phyloP scores from a whole-genome alignment of 345 rosid genomes.

The Syzygium grande region DNA sequence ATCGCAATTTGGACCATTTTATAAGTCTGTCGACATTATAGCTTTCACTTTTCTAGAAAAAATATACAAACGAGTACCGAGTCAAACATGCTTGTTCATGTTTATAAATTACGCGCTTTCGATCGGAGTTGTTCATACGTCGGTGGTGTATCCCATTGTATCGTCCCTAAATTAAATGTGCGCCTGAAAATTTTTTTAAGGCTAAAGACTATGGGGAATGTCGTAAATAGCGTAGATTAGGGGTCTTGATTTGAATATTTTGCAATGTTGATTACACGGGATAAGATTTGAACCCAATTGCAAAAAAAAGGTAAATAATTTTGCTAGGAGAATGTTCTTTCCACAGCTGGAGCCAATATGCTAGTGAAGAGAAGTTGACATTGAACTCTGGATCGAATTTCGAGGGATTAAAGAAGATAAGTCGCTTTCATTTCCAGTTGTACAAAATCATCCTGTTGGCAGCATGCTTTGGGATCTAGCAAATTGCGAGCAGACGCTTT shows the following conservation, averaged over 20 bases:
- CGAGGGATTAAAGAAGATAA: not conserved
- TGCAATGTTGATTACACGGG: not conserved
- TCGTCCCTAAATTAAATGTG: not conserved
- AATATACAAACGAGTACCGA: not conserved
- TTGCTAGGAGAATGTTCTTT: not conserved
- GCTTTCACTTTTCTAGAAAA: not conserved
- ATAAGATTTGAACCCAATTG: not conserved
- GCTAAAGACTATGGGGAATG: not conserved
- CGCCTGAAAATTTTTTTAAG: not conserved
- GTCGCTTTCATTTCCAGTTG: not conserved
- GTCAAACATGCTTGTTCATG: not conserved
- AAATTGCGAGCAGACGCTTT: not conserved
- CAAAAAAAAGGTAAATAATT: not conserved
- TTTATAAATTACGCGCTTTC: not conserved
- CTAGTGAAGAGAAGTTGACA: not conserved
- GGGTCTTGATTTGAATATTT: not conserved
- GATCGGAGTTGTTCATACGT: rapidly evolving
- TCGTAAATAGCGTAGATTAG: not conserved
- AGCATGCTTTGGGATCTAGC: not conserved
- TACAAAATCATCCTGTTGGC: not conserved
- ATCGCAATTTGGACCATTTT: not conserved
- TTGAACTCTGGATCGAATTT: not conserved
- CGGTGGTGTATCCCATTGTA: not conserved
- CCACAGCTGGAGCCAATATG: not conserved
- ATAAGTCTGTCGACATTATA: not conserved